A percentile compares a stretch with the other conserved stretches of the same genome.
Evolutionary conservation across 108 stramenopile genomes (phyloP).

Genomic region (Pseudonitzschia pungens): DNA sequence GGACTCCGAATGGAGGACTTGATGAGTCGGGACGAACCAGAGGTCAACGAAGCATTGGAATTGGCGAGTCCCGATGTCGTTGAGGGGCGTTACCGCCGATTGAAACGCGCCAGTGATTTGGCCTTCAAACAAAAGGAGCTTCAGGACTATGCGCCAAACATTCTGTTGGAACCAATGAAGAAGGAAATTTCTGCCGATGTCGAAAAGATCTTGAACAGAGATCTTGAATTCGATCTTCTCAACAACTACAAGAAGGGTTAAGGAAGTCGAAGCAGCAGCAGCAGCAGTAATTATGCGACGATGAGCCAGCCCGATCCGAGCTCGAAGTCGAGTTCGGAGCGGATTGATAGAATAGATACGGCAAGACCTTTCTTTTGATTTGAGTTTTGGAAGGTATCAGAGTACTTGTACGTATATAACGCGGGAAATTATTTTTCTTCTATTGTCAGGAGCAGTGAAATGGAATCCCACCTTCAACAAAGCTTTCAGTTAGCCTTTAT

Average conservation of each 20-base stretch:
- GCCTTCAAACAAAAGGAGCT: conserved; percentile 85
- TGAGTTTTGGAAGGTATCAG: no score
- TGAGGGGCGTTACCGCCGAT: conserved; percentile 79
- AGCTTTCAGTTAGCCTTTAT: no score
- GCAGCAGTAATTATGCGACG: neutral
- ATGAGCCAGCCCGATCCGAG: neutral
- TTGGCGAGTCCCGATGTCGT: conserved; percentile 80
- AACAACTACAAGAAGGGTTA: conserved; percentile 75
- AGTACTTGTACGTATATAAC: no score
- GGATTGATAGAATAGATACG: neutral
- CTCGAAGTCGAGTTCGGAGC: neutral
- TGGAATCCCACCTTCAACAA: no score
- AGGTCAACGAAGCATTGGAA: conserved; percentile 79
- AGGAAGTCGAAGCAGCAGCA: neutral
- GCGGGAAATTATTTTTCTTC: no score
- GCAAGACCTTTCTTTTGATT: neutral
- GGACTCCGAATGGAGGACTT: conserved; percentile 87
- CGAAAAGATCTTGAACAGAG: conserved; percentile 75
- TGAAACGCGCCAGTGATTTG: conserved; percentile 87
- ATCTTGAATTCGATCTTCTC: conserved; percentile 78
- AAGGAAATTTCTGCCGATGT: conserved; percentile 69
- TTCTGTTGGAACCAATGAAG: conserved; percentile 71
- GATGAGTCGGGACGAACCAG: conserved; percentile 69
- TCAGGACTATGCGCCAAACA: conserved; percentile 75
- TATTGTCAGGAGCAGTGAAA: no score